Evolutionary conservation across 2,329 filamentous ascomycete genomes (phyloP), one percentile per base, ranked within the genome.

Genomic region (Lecanicillium sp.): DNA sequence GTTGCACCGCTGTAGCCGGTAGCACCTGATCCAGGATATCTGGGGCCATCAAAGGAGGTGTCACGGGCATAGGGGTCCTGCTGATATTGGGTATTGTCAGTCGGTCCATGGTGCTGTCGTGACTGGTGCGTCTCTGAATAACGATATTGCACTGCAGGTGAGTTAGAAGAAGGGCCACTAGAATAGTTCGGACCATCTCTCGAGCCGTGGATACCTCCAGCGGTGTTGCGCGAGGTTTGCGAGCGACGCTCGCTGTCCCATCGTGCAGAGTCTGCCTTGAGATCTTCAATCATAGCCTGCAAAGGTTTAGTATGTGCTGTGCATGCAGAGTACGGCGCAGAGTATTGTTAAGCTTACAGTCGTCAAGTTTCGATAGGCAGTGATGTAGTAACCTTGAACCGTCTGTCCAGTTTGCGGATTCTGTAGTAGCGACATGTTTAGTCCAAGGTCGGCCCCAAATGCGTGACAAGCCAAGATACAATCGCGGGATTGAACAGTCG

Each of bases 321-420:
- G 11, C 15, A n/a, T 30, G 9, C 19, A 1, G 3, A 15, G 13
- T 12, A 9, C 11, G 11, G 13, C 33, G 20, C 17, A 17, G 8
- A 27, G 18, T n/a, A n/a, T n/a, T n/a, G n/a, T n/a, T n/a, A 6
- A 33, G 65, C 80, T 66, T 72, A 87, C 84, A 54, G 81, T 80
- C 50, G 84, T 88, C 55, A 88, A 64, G 57, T 87, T 86, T 46
- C 84, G 76, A 62, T 88, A 88, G 45, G 82, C 84, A 35, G 79
- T 86, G 58, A 88, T 85, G 61, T 78, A 85, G 65, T 84, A 88
- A 50, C 84, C 84, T 53, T 77, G 72, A 46, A 79, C 78, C 47
- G 74, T 66, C 63, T 83, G 73, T 49, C 73, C 68, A 41, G 60
- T 73, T 50, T 69, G 60, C 15, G 71, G 67, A 55, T 77, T 74